Evolutionary conservation across 1,139 yeast species (phyloP), one percentile per base, ranked within the genome.

Genomic region (Suhomyces choctaworum): DNA sequence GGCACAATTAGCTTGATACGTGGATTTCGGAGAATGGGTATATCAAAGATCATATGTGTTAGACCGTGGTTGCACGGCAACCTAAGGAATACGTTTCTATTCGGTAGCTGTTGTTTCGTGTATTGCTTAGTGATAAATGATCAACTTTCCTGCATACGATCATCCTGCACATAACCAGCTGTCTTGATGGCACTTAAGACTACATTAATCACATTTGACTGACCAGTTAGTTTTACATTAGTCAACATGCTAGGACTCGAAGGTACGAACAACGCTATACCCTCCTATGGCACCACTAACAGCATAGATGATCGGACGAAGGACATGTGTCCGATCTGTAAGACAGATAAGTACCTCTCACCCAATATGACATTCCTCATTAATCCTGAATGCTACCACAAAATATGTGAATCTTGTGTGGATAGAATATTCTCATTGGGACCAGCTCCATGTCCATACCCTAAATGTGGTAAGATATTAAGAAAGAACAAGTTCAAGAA

Each of bases 241-340:
- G n/a, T 12, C 27, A 33, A 22, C 13, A 28, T 33, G 29, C 22
- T 35, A 25, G 34, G 31, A 14, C 17, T 35, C 16, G 45, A 42
- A 34, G 45, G 45, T 42, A 40, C 7, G 38, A 17, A 6, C 10
- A 10, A 16, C 8, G 4, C 17, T 20, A n/a, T 16, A 8, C 8
- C 22, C 13, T 15, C 27, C 14, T 2, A 16, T 17, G 12, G 7
- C 12, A 5, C 7, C 29, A 36, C 39, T 41, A 39, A 39, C 45
- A 17, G 14, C 16, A 19, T 23, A 51, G 74, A 66, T 45, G 73
- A 65, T 22, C 50, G 69, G 26, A 42, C 76, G 6, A 67, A 68
- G 60, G 98, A 92, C 64, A 82, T 90, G 82, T 92, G 99, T 70
- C 98, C 98, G 25, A 89, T 94, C 54, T 92, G 99, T 70, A 88